phyloP scores from a whole-genome alignment of 2,329 filamentous ascomycete species.

The Verruconis gallopava region DNA sequence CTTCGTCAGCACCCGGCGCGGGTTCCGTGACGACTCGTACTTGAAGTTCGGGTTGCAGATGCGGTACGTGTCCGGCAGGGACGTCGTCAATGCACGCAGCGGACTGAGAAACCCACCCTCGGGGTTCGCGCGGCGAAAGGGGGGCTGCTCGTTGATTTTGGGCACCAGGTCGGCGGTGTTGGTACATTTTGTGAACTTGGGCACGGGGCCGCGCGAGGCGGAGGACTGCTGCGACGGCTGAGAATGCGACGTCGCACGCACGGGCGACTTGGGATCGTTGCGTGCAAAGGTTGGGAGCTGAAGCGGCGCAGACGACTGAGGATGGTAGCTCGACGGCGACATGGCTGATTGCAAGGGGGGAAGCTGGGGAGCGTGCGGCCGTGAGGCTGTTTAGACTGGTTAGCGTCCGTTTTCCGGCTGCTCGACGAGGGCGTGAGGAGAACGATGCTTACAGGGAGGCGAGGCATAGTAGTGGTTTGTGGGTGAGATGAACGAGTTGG shows the following conservation, averaged over 20 bases:
- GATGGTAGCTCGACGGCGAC: slow-evolving; percentile 56
- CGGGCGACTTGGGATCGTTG: slow-evolving; percentile 38
- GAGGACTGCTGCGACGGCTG: slow-evolving; percentile 36
- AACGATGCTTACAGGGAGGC: slow-evolving; percentile 23
- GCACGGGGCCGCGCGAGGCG: slow-evolving; percentile 53
- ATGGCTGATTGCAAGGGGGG: slow-evolving; percentile 63
- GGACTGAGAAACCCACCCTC: slow-evolving; percentile 98
- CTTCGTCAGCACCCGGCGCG: slow-evolving; percentile 88
- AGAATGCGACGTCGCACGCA: slow-evolving; percentile 33
- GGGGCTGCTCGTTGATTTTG: slow-evolving; percentile 73
- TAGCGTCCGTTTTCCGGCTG: slow-evolving; percentile 14
- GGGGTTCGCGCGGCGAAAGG: slow-evolving; percentile 85
- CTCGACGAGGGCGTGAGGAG: slow-evolving; percentile 11
- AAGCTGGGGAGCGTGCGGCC: slow-evolving; percentile 52
- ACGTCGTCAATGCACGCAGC: slow-evolving; percentile 84
- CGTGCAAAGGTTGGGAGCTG: slow-evolving; percentile 55
- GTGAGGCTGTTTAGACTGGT: slow-evolving; percentile 20
- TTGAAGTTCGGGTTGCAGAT: slow-evolving; percentile 98
- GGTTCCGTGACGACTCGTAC: slow-evolving; percentile 95
- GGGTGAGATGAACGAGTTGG: slow-evolving; percentile 44
- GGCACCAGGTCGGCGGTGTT: slow-evolving; percentile 63
- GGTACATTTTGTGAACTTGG: slow-evolving; percentile 73
- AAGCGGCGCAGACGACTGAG: slow-evolving; percentile 54
- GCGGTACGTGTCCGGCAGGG: slow-evolving; percentile 87
- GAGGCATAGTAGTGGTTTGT: slow-evolving; percentile 47